These are phyloP conservation scores for Colletotrichum theobromicola DNA, from an alignment of 2,329 filamentous ascomycete genomes.

Conservation along the genomic window DNA sequence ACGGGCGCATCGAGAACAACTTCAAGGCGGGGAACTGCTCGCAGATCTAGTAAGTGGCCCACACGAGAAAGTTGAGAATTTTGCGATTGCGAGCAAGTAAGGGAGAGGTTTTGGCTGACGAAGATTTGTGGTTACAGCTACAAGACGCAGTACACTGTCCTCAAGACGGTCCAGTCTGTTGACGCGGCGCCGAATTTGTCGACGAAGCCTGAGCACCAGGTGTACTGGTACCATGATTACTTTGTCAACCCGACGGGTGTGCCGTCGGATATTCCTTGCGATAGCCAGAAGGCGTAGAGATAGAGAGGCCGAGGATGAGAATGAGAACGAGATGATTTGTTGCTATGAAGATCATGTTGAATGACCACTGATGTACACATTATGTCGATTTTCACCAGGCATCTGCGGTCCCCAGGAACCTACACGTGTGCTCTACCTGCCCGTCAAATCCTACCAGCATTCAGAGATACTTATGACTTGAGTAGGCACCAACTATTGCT, in stretches of 20 bases:
- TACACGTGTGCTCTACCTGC: background rate
- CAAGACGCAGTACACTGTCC: conserved; percentile 13
- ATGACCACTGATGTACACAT: background rate
- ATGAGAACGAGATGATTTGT: background rate
- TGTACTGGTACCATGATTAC: conserved; percentile 18
- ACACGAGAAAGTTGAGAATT: fast-evolving
- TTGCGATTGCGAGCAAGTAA: no score
- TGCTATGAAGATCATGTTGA: background rate
- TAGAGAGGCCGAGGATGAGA: background rate
- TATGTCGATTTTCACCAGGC: fast-evolving
- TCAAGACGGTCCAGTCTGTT: background rate
- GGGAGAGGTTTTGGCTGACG: background rate
- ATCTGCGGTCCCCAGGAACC: background rate
- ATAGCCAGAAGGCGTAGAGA: background rate
- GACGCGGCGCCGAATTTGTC: conserved; percentile 9
- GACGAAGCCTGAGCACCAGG: conserved; percentile 1
- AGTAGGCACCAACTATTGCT: background rate
- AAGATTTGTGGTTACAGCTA: background rate
- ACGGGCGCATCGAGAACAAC: conserved; percentile 8
- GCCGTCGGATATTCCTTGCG: conserved; percentile 11
- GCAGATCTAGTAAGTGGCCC: conserved; percentile 12
- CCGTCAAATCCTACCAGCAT: background rate
- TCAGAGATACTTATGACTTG: background rate
- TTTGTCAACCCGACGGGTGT: conserved; percentile 9
- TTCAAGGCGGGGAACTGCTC: conserved; percentile 16